These are phyloP conservation scores for Cornus controversa DNA, from an alignment of 148 eudicot species.

Conservation along the genomic window DNA sequence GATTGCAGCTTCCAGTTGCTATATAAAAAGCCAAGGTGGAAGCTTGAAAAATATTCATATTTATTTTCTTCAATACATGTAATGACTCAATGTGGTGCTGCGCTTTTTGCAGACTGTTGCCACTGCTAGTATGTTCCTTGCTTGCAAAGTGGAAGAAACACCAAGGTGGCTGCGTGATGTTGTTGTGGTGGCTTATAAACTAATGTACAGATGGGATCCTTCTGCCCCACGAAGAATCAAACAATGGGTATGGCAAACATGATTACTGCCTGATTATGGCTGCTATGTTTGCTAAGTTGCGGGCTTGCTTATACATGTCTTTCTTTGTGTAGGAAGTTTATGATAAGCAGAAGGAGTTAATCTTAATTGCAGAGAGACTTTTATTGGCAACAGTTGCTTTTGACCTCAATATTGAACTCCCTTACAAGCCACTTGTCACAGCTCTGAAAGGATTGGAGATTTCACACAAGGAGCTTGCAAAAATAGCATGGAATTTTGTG, in stretches of 20 bases:
- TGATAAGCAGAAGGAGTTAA: slow-evolving; percentile 57
- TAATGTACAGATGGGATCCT: slow-evolving; percentile 67
- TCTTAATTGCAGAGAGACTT: slow-evolving; percentile 57
- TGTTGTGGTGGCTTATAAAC: slow-evolving; percentile 59
- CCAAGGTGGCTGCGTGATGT: slow-evolving; percentile 54
- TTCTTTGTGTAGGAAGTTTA: slow-evolving; percentile 52
- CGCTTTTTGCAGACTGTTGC: slow-evolving; percentile 56
- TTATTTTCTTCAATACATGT: slow-evolving; percentile 3
- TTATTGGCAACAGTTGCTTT: slow-evolving; percentile 57
- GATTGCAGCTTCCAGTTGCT: neutral
- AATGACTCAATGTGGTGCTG: slow-evolving; percentile 1
- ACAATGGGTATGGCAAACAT: slow-evolving; percentile 52
- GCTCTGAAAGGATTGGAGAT: slow-evolving; percentile 61
- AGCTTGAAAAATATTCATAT: neutral
- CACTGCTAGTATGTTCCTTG: slow-evolving; percentile 68
- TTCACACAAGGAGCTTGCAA: slow-evolving; percentile 56
- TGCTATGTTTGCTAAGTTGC: neutral
- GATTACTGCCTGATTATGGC: slow-evolving; percentile 16
- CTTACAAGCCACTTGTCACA: slow-evolving; percentile 69
- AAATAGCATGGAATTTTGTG: slow-evolving; percentile 80
- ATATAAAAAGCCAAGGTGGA: neutral
- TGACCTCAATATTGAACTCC: slow-evolving; percentile 65
- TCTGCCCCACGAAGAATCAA: slow-evolving; percentile 61
- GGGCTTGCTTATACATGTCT: slow-evolving; percentile 9
- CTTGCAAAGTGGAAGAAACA: slow-evolving; percentile 73